These are phyloP conservation scores for Helianthus annuus DNA, from an alignment of 129 eudicot genomes.

Conservation along the genomic window DNA sequence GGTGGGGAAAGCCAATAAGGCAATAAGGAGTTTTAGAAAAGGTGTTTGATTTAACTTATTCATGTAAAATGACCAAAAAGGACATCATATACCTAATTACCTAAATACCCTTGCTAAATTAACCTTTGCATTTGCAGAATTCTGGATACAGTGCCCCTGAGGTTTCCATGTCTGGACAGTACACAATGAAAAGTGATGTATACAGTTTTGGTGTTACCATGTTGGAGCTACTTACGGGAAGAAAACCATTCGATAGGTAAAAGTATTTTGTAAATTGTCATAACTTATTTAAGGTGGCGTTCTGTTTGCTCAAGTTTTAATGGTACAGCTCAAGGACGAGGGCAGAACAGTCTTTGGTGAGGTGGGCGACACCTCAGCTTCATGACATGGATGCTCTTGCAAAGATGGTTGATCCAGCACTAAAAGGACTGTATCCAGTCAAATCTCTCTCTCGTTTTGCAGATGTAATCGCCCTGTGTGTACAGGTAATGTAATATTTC, in stretches of 20 bases:
- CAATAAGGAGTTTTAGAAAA: too few species aligned
- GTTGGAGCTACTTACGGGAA: slow-evolving; percentile 71
- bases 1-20: too few species aligned
- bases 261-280: background rate
- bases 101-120: background rate
- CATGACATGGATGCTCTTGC: slow-evolving; percentile 85
- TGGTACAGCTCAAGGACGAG: slow-evolving; percentile 53
- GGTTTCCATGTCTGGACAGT: slow-evolving; percentile 50
- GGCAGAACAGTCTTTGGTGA: slow-evolving; percentile 64
- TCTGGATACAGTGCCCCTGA: slow-evolving; percentile 67
- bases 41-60: too few species aligned
- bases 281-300: background rate
- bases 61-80: too few species aligned
- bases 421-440: slow-evolving; percentile 68
- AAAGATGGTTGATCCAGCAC: slow-evolving; percentile 78
- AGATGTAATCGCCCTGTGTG: slow-evolving; percentile 62
- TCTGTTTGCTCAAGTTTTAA: background rate
- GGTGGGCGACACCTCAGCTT: slow-evolving; percentile 81
- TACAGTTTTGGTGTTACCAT: slow-evolving; percentile 73
- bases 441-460: slow-evolving; percentile 85
- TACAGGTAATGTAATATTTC: slow-evolving; percentile 40
- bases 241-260: slow-evolving; percentile 68
- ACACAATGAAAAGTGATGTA: slow-evolving; percentile 61
- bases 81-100: background rate
- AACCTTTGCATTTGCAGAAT: slow-evolving; percentile 24